phyloP scores from a whole-genome alignment of 2,329 filamentous ascomycete species.

The Sporothrix dimorphospora region DNA sequence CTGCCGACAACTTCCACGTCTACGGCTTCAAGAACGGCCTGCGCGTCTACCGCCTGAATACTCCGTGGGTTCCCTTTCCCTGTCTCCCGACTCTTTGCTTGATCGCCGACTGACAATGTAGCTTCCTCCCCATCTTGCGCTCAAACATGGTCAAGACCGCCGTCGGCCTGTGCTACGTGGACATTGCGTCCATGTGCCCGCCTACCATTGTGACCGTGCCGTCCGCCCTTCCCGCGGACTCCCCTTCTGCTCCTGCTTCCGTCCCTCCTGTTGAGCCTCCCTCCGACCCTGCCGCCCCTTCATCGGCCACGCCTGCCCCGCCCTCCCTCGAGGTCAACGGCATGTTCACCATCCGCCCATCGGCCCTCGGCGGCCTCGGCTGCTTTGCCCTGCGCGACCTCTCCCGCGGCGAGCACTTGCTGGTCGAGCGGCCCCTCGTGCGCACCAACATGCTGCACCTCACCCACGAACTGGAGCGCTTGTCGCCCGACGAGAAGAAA shows the following conservation, averaged over 20 bases:
- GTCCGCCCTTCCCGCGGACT: too few species aligned
- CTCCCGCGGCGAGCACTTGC: slow-evolving; percentile 45
- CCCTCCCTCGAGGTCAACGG: slow-evolving; percentile 40
- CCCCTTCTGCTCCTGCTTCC: not conserved
- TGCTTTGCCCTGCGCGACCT: slow-evolving; percentile 51
- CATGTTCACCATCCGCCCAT: slow-evolving; percentile 47
- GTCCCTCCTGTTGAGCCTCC: not conserved
- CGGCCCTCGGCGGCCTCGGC: slow-evolving; percentile 50
- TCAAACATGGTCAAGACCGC: slow-evolving; percentile 23
- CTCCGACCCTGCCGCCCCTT: not conserved
- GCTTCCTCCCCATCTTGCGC: not conserved
- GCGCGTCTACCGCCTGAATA: slow-evolving; percentile 30
- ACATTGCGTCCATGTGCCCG: slow-evolving; percentile 24
- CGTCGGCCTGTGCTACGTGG: slow-evolving; percentile 30
- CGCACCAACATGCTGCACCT: slow-evolving; percentile 39
- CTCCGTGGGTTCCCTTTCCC: too few species aligned
- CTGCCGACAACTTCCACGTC: slow-evolving; percentile 22
- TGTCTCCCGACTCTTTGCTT: not conserved
- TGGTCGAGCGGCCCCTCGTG: slow-evolving; percentile 52
- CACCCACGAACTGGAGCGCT: slow-evolving; percentile 42
- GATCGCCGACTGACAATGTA: too few species aligned
- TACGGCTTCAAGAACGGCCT: slow-evolving; percentile 28
- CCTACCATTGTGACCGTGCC: slow-evolving; percentile 11
- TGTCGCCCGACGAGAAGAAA: slow-evolving; percentile 40
- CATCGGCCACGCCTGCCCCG: not conserved